Base-by-base conservation (phyloP, 2,329 filamentous ascomycete species). In the Fusarium globosum region DNA sequence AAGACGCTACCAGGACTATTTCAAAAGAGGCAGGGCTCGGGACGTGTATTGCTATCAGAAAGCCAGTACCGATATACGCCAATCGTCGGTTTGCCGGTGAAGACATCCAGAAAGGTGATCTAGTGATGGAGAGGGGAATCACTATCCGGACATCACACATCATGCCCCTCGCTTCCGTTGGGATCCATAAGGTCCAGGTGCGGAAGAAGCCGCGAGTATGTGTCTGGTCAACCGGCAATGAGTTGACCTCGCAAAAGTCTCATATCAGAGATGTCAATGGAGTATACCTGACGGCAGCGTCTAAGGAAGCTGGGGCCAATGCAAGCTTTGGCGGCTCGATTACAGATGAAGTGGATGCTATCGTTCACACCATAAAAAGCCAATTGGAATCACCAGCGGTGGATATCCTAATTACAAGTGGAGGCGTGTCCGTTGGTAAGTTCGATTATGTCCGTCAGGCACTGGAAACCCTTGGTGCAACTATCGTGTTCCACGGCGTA, bases 1-100 rank as follows among this genome's bases (percentile, higher is more conserved):
- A 49, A 33, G 46, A 49, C 0, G 33, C 21, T 8, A 7, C 6
- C 4, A n/a, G 20, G 7, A 12, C n/a, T 46, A 6, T 1, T 5
- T 0, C 18, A 1, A n/a, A 49, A n/a, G 10, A 33, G 0, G 1
- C 46, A 33, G 21, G 10, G 7, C 1, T n/a, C 21, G 5, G 21
- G 10, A 1, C 12, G 0, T 60, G 43, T 4, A 35, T 52, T 2
- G 45, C 35, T 0, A 18, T 60, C 0, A 60, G 21, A 1, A 60
- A 35, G 20, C 45, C 57, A 0, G 7, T 60, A 13, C 13, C 26
- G 3, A 26, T 26, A 6, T 52, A 60, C 14, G 45, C 57, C 21
- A 60, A 60, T 6, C 57, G 57, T 7, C 35, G 57, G 6, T 60
- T 60, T 28, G 5, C 57, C 1, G 57, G 57, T 15, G 45, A 60